Evolutionary conservation across 1,284 basidiomycete species (phyloP).

Genomic region (Crucibulum parvulum): DNA sequence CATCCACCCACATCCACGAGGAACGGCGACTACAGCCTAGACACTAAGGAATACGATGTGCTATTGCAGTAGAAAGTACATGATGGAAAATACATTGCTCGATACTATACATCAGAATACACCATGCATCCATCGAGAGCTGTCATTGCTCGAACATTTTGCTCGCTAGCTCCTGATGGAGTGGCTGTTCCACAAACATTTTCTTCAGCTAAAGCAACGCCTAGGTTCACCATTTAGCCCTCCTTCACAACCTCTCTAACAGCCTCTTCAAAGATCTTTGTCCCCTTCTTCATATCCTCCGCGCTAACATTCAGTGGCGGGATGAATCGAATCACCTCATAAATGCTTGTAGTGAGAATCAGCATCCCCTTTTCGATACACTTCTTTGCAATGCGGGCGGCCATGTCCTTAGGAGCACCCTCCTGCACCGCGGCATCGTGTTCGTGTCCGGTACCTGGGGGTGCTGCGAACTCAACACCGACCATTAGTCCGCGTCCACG

Average conservation of each 20-base stretch:
- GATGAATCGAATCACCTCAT: conserved; percentile 81
- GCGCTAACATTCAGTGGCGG: conserved; percentile 51
- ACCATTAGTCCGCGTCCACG: conserved; percentile 85
- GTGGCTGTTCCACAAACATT: too few relatives aligned
- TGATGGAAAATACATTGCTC: too few relatives aligned
- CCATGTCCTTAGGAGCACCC: conserved; percentile 67
- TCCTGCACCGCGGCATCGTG: conserved; percentile 48
- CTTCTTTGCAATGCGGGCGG: conserved; percentile 78
- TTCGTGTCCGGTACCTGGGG: conserved; percentile 44
- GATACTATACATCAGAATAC: too few relatives aligned
- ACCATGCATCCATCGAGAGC: too few relatives aligned
- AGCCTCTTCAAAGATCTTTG: conserved; percentile 49
- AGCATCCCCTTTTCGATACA: conserved; percentile 87
- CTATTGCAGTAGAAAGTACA: too few relatives aligned
- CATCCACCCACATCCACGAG: too few relatives aligned
- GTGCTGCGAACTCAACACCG: conserved; percentile 80
- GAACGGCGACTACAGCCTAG: too few relatives aligned
- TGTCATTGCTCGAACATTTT: too few relatives aligned
- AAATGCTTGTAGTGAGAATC: conserved; percentile 81
- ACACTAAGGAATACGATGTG: too few relatives aligned
- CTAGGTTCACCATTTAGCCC: conserved; percentile 26
- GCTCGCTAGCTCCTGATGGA: too few relatives aligned
- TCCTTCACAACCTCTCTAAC: conserved; percentile 50
- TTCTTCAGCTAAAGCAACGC: too few relatives aligned
- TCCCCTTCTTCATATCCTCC: conserved; percentile 49